Base-by-base conservation (phyloP, 2,329 filamentous ascomycete species). In the Verticillium longisporum region DNA sequence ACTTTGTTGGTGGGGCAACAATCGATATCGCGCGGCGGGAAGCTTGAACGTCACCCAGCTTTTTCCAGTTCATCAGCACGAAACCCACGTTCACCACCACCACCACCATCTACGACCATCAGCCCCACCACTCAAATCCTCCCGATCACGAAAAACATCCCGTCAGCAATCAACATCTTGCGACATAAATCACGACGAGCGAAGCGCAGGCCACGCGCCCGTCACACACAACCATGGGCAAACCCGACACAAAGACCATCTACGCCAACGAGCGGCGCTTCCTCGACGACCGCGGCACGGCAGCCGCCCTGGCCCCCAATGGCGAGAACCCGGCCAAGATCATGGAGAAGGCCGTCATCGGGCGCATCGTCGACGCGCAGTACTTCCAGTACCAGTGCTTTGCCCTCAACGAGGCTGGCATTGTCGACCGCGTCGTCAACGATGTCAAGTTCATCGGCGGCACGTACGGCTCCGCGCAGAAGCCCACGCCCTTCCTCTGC, bases 371-470 rank as follows among this genome's bases (percentile, higher is more conserved):
- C 67, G 92, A 97, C 71, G 91, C 88, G 59, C 96, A 97, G 78
- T 99, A 97, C 80, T 99, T 92, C 90, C 97, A 97, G 76, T 95
- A 98, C 77, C 93, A 97, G 78, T 97, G 95, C 74, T 99, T 98
- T 76, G 95, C 90, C 53, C 83, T 99, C 66, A 99, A 98, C 78
- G 87, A 88, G 72, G 85, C 86, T 58, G 85, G 88, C 74, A 80
- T 99, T 5, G 89, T 97, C 68, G 91, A 97, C 77, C 91, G 95
- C 66, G 93, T 96, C 0, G 90, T 92, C 32, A 89, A 94, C 68
- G 83, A 88, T 74, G 84, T 99, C 56, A 83, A 79, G 57, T 95
- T 89, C 74, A 84, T 99, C 61, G 95, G 93, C 65, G 95, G 95
- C 67, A 96, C 92, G 5, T 92, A 92, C 70, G 92, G 93, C 59